Evolutionary conservation across 371 early-diverging fungal species (phyloP), one percentile per base, ranked within the genome.

Genomic region (Catenaria anguillulae): DNA sequence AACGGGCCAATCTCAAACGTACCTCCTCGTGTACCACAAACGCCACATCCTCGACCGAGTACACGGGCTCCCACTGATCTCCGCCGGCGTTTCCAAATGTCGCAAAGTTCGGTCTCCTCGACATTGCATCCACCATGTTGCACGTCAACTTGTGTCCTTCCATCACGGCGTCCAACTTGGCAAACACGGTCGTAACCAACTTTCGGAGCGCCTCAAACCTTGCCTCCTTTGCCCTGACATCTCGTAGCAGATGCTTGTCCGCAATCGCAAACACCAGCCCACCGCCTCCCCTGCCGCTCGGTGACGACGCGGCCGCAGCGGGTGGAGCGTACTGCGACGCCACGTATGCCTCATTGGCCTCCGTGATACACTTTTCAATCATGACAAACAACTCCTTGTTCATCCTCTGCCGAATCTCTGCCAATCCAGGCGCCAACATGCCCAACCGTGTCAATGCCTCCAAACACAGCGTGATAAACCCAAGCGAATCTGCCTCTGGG

Each of bases 401-500:
- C 29, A 65, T n/a, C 15, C 65, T 35, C 45, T 65, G 64, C 13
- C 35, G 45, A 4, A 65, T 56, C 19, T n/a, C 61, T 1, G 29
- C 55, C 19, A 65, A 33, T 36, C 42, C 63, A 8, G 33, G 65
- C 23, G 64, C 64, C 21, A 65, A 17, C 48, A 59, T 23, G 4
- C 56, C 65, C 2, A 64, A 33, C 48, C 52, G 40, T 3, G 36
- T 24, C 10, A 64, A 26, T 24, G 55, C 64, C 37, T 65, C 65
- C 26, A 65, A 26, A 24, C 64, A 40, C 24, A 65, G 34, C 42
- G 48, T 48, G 29, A 65, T 65, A 42, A 52, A 65, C 34, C 61
- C 43, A 37, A 54, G 33, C n/a, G 65, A 65, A 54, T 65, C 65
- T 34, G 56, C 24, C n/a, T 65, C 65, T 0, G 65, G 65, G 46